Conservation (phyloP, 2,329 filamentous ascomycete genomes). For the Daldinia sp. region DNA sequence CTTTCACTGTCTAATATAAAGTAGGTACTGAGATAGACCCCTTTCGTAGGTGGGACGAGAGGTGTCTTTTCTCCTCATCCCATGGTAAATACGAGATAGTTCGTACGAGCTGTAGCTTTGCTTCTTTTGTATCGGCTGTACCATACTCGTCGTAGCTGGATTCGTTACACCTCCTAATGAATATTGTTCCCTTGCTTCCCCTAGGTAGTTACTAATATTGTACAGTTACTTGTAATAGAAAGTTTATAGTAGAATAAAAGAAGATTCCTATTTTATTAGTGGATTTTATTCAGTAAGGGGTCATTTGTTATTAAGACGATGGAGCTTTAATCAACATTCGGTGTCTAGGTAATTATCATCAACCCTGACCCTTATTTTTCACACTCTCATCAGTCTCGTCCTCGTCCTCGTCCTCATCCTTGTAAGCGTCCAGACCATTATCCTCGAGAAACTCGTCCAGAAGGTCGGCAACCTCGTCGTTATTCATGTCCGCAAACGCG, state of each 20-base stretch:
- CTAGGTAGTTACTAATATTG: too few species aligned
- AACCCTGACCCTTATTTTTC: not conserved
- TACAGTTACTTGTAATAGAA: too few species aligned
- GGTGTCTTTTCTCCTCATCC: not conserved
- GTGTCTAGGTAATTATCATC: not conserved
- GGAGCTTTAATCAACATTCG: not conserved
- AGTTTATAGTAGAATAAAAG: not conserved
- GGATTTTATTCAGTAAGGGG: not conserved
- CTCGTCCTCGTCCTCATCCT: conserved; percentile 3
- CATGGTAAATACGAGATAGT: not conserved
- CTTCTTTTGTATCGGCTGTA: too few species aligned
- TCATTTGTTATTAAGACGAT: not conserved
- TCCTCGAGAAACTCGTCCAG: conserved; percentile 46
- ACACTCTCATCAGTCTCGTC: conserved; percentile 12
- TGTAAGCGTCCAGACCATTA: conserved; percentile 43
- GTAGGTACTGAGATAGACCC: too few species aligned
- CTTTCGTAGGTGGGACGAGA: not conserved
- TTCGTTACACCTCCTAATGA: too few species aligned
- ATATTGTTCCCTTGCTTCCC: too few species aligned
- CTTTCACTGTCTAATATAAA: too few species aligned
- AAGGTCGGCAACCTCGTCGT: conserved; percentile 47
- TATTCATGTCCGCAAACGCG: conserved; percentile 50
- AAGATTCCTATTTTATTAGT: not conserved
- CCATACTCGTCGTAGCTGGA: too few species aligned
- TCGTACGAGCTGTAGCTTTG: not conserved